phyloP scores from a whole-genome alignment of 2,329 filamentous ascomycete species.

The Stagonosporopsis chrysanthemi region DNA sequence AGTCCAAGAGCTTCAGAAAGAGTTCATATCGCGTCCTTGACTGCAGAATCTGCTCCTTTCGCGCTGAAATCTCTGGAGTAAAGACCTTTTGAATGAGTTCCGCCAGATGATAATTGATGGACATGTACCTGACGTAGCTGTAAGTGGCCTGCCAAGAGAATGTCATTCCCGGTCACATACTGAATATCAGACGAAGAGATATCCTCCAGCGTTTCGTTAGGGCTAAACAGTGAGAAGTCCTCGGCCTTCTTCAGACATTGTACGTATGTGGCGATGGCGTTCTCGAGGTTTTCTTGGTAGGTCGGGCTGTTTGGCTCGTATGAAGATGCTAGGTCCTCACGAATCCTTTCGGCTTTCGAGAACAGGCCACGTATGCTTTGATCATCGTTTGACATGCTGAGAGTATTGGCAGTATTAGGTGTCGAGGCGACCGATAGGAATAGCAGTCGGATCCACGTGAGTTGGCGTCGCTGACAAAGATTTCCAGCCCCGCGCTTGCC shows the following conservation, averaged over 20 bases:
- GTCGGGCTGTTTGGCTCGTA: conserved; percentile 69
- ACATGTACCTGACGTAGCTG: conserved; percentile 67
- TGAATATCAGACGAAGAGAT: conserved; percentile 83
- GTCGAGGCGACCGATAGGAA: conserved; percentile 6
- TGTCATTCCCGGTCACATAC: conserved; percentile 51
- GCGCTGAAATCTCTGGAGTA: conserved; percentile 58
- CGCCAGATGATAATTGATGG: conserved; percentile 78
- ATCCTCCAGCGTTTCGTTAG: conserved; percentile 89
- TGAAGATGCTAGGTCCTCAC: conserved; percentile 66
- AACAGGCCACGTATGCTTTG: conserved; percentile 65
- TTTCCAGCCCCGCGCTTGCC: conserved; percentile 30
- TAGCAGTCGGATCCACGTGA: conserved; percentile 31
- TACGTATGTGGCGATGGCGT: conserved; percentile 74
- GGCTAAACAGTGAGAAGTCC: conserved; percentile 82
- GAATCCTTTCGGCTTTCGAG: conserved; percentile 61
- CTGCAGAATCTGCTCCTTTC: conserved; percentile 67
- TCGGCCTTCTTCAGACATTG: conserved; percentile 74
- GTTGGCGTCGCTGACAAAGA: conserved; percentile 29
- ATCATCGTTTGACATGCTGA: conserved; percentile 53
- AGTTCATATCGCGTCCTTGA: conserved; percentile 77
- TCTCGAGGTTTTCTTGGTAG: conserved; percentile 72
- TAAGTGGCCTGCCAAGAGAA: conserved; percentile 2
- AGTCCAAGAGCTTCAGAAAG: conserved; percentile 78
- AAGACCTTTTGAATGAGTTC: conserved; percentile 77
- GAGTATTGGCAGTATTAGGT: not conserved